Evolutionary conservation across 2,329 filamentous ascomycete species (phyloP).

Genomic region (Fusarium sororula): DNA sequence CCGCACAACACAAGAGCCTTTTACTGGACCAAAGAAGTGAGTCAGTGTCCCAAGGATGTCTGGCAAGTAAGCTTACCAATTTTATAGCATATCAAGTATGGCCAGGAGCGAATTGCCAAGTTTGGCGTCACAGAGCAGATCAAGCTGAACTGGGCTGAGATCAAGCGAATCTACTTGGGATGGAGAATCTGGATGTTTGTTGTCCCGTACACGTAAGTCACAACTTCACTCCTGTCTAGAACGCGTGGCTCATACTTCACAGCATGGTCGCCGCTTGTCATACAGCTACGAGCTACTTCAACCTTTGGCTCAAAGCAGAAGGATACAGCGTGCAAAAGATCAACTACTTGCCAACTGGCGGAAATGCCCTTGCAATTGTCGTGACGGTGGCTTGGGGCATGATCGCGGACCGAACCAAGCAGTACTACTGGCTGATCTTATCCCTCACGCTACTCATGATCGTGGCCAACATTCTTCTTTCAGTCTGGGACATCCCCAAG

Average conservation of each 20-base stretch:
- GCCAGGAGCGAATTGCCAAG: not conserved
- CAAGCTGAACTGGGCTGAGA: not conserved
- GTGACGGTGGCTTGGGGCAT: not conserved
- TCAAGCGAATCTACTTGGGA: not conserved
- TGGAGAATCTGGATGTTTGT: not conserved
- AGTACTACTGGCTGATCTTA: not conserved
- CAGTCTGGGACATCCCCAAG: not conserved
- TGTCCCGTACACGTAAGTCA: not conserved
- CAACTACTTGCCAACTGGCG: not conserved
- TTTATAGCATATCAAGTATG: not conserved
- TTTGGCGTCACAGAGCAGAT: not conserved
- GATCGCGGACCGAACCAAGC: not conserved
- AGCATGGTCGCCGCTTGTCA: not conserved
- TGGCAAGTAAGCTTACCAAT: not conserved
- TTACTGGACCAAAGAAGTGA: not conserved
- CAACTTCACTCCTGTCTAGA: accelerated
- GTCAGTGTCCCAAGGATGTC: accelerated
- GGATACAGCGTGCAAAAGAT: not conserved
- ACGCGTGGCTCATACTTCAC: not conserved
- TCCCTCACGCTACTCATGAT: not conserved
- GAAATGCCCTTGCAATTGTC: not conserved
- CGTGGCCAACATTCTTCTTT: not conserved
- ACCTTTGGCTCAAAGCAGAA: not conserved
- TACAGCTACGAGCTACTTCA: not conserved
- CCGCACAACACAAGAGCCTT: not conserved